Evolutionary conservation across 345 rosid species (phyloP).

Genomic region (Triadica sebifera): DNA sequence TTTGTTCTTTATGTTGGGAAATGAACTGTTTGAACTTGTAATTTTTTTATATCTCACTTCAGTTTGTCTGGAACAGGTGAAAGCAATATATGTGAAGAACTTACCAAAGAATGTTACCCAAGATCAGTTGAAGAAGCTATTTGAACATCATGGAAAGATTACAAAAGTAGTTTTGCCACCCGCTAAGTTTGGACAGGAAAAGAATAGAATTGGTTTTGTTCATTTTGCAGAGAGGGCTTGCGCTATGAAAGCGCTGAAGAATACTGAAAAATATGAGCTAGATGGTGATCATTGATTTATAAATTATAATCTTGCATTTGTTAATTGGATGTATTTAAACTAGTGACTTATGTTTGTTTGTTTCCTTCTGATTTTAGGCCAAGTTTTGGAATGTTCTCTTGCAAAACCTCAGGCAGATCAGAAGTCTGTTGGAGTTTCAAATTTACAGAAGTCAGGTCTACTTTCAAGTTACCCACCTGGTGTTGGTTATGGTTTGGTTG

Average conservation of each 20-base stretch:
- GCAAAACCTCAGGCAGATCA: constrained; percentile 94
- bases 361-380: constrained; percentile 48
- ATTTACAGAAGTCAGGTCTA: constrained; percentile 53
- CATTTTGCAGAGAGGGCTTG: constrained; percentile 92
- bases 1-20: not conserved
- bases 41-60: constrained; percentile 13
- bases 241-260: constrained; percentile 79
- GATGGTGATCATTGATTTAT: constrained; percentile 51
- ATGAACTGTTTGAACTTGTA: constrained; percentile 51
- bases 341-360: not conserved
- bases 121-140: constrained; percentile 66
- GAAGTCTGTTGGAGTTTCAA: constrained; percentile 50
- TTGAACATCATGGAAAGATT: constrained; percentile 81
- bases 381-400: constrained; percentile 80
- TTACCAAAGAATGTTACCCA: constrained; percentile 75
- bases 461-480: constrained; percentile 67
- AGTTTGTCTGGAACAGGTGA: constrained; percentile 52
- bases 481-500: constrained; percentile 68
- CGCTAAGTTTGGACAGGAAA: constrained; percentile 79
- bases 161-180: constrained; percentile 84
- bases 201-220: constrained; percentile 82
- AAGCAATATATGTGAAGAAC: constrained; percentile 85
- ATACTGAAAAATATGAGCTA: constrained; percentile 84
- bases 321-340: not conserved
- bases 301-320: not conserved